Evolutionary conservation across 169 alveolate species (phyloP).

Genomic region (Plasmodium coatneyi): DNA sequence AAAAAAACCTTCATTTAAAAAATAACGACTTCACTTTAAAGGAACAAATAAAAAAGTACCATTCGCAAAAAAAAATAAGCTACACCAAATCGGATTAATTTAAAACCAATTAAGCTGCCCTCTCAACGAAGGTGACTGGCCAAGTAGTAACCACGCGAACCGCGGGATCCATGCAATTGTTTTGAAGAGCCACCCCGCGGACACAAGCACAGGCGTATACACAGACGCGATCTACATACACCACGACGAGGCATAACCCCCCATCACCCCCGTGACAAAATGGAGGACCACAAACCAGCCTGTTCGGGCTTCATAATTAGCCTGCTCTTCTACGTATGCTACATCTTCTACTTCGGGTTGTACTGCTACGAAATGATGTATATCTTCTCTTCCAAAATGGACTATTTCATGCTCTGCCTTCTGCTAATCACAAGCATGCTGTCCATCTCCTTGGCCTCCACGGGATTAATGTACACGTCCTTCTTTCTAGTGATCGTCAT

Average conservation of each 20-base stretch:
- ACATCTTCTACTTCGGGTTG: conserved; percentile 7
- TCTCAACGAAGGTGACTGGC: not conserved
- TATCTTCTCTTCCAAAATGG: not conserved
- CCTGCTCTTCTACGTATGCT: conserved; percentile 15
- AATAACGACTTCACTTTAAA: not conserved
- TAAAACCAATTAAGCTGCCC: not conserved
- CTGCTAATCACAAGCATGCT: not conserved
- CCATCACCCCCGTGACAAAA: too few species aligned
- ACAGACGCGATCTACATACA: too few species aligned
- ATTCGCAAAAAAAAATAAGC: not conserved
- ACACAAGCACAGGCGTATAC: too few species aligned
- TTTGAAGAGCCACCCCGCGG: not conserved
- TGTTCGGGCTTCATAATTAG: not conserved
- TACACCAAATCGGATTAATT: not conserved
- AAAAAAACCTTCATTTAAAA: not conserved
- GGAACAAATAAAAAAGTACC: not conserved
- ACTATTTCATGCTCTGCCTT: not conserved
- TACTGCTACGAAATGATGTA: conserved; percentile 7
- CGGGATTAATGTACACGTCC: not conserved
- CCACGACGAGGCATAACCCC: too few species aligned
- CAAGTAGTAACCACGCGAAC: not conserved
- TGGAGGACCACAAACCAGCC: not conserved
- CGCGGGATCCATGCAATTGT: not conserved
- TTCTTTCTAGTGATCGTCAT: conserved; percentile 10
- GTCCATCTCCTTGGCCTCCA: conserved; percentile 10